phyloP scores from a whole-genome alignment of 371 early-diverging fungal species.

The Catenaria anguillulae region DNA sequence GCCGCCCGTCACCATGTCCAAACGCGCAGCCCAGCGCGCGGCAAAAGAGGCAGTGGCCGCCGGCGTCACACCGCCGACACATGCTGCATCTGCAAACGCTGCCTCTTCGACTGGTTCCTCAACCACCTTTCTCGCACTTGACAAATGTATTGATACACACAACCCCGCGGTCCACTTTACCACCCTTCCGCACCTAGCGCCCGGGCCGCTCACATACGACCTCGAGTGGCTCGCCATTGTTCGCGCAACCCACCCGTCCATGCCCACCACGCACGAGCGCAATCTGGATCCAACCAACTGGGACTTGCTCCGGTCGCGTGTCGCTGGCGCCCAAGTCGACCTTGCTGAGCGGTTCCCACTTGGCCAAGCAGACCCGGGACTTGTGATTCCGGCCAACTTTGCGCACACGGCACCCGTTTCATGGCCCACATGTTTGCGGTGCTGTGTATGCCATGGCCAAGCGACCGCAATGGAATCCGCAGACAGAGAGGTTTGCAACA shows the following conservation, averaged over 20 bases:
- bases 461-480: constrained; percentile 40
- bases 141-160: constrained; percentile 39
- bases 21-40: too few species aligned
- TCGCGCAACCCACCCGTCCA: constrained; percentile 17
- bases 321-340: too few species aligned
- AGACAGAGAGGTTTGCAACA: constrained; percentile 50
- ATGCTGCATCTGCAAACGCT: constrained; percentile 28
- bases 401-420: background rate
- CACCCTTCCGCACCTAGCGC: constrained; percentile 30
- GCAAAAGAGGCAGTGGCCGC: too few species aligned
- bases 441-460: background rate
- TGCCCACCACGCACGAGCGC: background rate
- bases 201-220: constrained; percentile 43
- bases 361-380: too few species aligned
- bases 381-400: too few species aligned
- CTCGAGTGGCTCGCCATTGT: constrained; percentile 74
- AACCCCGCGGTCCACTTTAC: constrained; percentile 43
- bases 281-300: too few species aligned
- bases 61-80: constrained; percentile 8
- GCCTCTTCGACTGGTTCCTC: background rate
- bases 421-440: background rate
- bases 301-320: too few species aligned
- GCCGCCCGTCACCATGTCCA: too few species aligned
- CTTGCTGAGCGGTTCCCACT: too few species aligned
- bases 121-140: constrained; percentile 39